These are phyloP conservation scores for Polygonum maritimum DNA, from an alignment of 148 eudicot species.

Conservation along the genomic window DNA sequence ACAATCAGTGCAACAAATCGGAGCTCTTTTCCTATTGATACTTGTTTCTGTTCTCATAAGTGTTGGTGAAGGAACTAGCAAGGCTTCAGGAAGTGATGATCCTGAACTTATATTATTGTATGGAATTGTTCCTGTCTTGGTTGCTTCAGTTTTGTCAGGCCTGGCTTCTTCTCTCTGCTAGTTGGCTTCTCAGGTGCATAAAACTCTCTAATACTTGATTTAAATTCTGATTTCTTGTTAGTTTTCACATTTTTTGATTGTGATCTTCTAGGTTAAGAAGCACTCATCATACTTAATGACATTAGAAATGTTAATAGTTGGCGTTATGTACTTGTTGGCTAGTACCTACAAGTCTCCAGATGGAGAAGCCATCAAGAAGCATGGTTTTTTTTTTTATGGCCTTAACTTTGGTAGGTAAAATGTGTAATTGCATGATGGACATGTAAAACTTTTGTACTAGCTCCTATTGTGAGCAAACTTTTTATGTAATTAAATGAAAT, in stretches of 20 bases:
- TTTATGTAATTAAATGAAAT: too few relatives aligned
- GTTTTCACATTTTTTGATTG: constrained; percentile 3
- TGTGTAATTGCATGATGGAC: not conserved
- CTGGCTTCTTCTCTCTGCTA: constrained; percentile 94
- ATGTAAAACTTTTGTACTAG: too few relatives aligned
- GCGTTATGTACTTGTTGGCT: constrained; percentile 74
- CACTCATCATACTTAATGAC: constrained; percentile 93
- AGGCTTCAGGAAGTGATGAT: constrained; percentile 48
- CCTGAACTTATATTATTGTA: constrained; percentile 64
- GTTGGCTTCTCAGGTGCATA: constrained; percentile 96
- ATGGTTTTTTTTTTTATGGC: constrained; percentile 75
- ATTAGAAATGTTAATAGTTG: constrained; percentile 88
- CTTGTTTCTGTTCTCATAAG: constrained; percentile 86
- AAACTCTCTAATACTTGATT: not conserved
- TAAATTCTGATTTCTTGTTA: not conserved
- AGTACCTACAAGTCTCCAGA: constrained; percentile 86
- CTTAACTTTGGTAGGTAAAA: constrained; percentile 51
- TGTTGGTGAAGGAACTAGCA: constrained; percentile 90
- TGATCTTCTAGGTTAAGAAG: constrained; percentile 61
- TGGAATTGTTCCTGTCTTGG: constrained; percentile 84
- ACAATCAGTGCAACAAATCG: constrained; percentile 91
- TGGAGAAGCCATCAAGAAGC: constrained; percentile 70
- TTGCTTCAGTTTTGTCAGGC: constrained; percentile 93
- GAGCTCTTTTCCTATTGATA: constrained; percentile 83
- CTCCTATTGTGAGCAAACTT: too few relatives aligned